Conservation (phyloP, 2,329 filamentous ascomycete genomes). For the Ceratocystis destructans region DNA sequence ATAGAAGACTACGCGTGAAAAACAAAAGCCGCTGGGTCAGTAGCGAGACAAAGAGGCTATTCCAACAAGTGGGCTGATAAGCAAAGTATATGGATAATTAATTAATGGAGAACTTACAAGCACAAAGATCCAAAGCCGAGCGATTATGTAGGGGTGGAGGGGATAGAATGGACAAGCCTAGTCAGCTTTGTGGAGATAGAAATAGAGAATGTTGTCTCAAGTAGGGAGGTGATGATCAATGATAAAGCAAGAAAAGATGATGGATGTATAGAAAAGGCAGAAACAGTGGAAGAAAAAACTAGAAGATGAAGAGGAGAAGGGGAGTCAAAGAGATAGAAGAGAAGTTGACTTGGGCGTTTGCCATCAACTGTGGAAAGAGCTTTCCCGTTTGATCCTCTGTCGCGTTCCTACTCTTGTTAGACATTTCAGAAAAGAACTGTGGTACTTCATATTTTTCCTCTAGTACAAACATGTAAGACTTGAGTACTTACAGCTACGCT, state of each 20-base stretch:
- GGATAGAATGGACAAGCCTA: background rate
- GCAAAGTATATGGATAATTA: background rate
- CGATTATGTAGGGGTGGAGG: background rate
- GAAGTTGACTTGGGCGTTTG: background rate
- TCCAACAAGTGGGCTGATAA: background rate
- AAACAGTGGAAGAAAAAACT: background rate
- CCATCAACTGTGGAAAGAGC: background rate
- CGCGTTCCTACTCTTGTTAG: constrained; percentile 2
- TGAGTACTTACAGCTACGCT: no score
- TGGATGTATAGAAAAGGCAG: no score
- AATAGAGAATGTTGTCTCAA: background rate
- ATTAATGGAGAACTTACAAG: background rate
- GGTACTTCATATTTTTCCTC: no score
- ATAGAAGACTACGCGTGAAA: background rate
- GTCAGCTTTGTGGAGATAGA: background rate
- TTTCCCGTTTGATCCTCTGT: constrained; percentile 2
- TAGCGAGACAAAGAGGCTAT: background rate
- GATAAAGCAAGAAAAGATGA: background rate
- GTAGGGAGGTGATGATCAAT: background rate
- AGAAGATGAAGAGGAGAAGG: background rate
- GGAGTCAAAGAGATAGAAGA: background rate
- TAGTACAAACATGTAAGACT: no score
- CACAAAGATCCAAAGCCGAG: background rate
- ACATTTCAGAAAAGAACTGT: background rate
- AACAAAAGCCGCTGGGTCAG: background rate